Conservation (phyloP, 257 asterid species). For the Gardenia jasminoides region DNA sequence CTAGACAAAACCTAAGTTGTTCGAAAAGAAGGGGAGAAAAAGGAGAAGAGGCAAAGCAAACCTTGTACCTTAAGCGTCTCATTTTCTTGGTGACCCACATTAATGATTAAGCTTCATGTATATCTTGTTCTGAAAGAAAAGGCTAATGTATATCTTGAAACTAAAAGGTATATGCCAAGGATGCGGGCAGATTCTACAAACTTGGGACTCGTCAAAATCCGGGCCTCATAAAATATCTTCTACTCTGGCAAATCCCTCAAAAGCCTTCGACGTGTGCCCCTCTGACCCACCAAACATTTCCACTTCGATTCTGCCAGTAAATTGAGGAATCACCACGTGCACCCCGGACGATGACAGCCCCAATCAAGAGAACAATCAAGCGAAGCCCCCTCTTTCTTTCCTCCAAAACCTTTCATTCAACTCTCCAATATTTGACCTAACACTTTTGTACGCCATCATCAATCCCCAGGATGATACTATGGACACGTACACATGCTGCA, state of each 20-base stretch:
- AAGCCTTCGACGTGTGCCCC: slow-evolving; percentile 28
- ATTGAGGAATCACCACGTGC: slow-evolving; percentile 31
- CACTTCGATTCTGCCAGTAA: not conserved
- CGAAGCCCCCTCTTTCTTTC: not conserved
- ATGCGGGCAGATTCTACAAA: not conserved
- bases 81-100: not conserved
- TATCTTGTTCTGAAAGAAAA: not conserved
- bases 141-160: not conserved
- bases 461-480: not conserved
- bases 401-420: not conserved
- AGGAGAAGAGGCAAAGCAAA: no score
- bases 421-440: slow-evolving; percentile 24
- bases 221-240: slow-evolving; percentile 18
- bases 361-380: not conserved
- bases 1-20: no score
- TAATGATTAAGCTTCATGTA: no score
- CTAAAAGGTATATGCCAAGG: not conserved
- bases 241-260: not conserved
- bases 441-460: not conserved
- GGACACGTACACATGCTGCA: not conserved
- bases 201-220: slow-evolving; percentile 23
- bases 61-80: no score
- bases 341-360: not conserved
- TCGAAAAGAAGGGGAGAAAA: no score
- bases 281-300: slow-evolving; percentile 41